Percentiles rank a stretch among this genome's conserved stretches.
These are phyloP conservation scores for Sporothrix phasma DNA, from an alignment of 2,329 filamentous ascomycete genomes.

Conservation along the genomic window DNA sequence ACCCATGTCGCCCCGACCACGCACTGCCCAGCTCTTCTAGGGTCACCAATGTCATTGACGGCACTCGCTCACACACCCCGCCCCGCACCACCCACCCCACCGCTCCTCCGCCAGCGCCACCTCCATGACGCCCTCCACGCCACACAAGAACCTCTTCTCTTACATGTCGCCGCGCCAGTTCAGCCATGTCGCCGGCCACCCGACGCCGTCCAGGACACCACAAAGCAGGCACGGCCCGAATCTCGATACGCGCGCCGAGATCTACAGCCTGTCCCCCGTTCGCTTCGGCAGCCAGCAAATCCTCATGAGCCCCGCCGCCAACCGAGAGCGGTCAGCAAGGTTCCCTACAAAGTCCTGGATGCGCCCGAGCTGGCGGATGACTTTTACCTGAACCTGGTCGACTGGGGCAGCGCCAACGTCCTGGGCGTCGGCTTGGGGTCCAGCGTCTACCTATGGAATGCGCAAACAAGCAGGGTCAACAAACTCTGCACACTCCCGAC, in stretches of 20 bases:
- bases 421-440: constrained; percentile 85
- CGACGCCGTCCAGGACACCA: constrained; percentile 80
- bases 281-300: constrained; percentile 89
- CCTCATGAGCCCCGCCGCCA: constrained; percentile 79
- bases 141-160: constrained; percentile 93
- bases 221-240: constrained; percentile 82
- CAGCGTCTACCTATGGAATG: constrained; percentile 98
- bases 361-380: constrained; percentile 93
- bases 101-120: constrained; percentile 43
- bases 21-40: constrained; percentile 39
- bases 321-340: constrained; percentile 83
- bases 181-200: constrained; percentile 63
- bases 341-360: constrained; percentile 95
- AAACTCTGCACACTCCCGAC: constrained; percentile 72
- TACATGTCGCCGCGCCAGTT: constrained; percentile 71
- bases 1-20: constrained; percentile 50
- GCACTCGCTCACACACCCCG: constrained; percentile 69
- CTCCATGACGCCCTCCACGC: constrained; percentile 81
- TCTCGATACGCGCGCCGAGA: constrained; percentile 78
- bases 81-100: constrained; percentile 33
- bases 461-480: constrained; percentile 78
- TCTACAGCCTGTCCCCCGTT: constrained; percentile 92
- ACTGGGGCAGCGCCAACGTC: constrained; percentile 94
- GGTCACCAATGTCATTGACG: constrained; percentile 49
- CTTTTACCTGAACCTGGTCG: constrained; percentile 94